These are phyloP conservation scores for Paracoccidioides brasiliensis DNA, from an alignment of 2,329 filamentous ascomycete species.

Conservation along the genomic window DNA sequence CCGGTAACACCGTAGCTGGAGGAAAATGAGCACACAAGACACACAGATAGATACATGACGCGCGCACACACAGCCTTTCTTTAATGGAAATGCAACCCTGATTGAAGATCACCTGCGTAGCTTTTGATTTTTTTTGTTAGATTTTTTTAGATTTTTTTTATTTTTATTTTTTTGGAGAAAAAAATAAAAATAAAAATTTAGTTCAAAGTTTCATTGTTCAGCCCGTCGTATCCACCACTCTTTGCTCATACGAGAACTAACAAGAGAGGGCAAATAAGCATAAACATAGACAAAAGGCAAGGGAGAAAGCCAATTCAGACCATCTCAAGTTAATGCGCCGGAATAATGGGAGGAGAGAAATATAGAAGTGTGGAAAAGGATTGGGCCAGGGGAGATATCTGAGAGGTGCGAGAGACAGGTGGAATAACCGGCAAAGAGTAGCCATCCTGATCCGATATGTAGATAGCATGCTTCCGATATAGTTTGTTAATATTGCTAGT, in stretches of 20 bases:
- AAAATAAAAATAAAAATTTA: neutral
- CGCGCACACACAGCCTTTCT: neutral
- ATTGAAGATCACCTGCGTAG: neutral
- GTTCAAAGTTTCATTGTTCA: no score
- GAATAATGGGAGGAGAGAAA: neutral
- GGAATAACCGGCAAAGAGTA: no score
- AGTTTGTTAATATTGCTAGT: neutral
- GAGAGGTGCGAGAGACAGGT: neutral
- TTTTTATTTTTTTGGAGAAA: neutral
- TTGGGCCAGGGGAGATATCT: neutral
- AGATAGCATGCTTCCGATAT: neutral
- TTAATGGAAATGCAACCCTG: neutral
- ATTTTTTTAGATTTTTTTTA: neutral
- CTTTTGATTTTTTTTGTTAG: neutral
- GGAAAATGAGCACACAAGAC: neutral
- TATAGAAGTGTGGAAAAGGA: neutral
- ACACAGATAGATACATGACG: neutral
- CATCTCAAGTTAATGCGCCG: neutral
- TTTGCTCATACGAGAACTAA: no score
- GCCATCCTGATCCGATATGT: no score
- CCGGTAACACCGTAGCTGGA: slow-evolving; percentile 9
- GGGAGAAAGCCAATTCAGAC: neutral
- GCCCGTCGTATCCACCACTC: no score
- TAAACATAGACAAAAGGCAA: neutral
- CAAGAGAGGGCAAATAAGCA: neutral